Conservation (phyloP, 192 early-diverging fungal species). For the Umbelopsis sp. region DNA sequence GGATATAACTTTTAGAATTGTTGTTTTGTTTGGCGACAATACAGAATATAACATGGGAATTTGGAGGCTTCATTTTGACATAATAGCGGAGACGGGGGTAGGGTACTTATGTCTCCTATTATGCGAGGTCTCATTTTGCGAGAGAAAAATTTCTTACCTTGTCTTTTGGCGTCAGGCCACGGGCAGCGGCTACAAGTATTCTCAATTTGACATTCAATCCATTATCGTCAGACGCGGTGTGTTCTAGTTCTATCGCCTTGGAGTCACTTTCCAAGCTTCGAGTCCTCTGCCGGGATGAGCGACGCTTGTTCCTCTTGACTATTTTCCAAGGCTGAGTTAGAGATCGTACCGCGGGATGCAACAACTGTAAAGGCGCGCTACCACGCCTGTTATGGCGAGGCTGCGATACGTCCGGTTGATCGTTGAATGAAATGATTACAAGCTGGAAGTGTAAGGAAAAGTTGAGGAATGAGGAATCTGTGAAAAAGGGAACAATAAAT, state of each 20-base stretch:
- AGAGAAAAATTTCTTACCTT: neutral
- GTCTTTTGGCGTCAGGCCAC: neutral
- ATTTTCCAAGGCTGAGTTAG: conserved; percentile 10
- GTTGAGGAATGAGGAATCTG: neutral
- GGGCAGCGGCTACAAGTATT: neutral
- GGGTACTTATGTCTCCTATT: too few species aligned
- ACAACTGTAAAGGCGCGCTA: neutral
- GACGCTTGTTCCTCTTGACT: neutral
- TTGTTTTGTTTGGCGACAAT: too few species aligned
- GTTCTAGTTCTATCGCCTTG: neutral
- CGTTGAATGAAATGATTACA: neutral
- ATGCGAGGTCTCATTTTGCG: too few species aligned
- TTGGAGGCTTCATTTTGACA: too few species aligned
- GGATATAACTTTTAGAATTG: too few species aligned
- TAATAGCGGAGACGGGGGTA: too few species aligned
- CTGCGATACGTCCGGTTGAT: neutral
- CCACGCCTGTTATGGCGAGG: neutral
- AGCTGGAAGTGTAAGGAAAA: too few species aligned
- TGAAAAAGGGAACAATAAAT: neutral
- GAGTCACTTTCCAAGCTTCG: neutral
- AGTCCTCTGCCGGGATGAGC: neutral
- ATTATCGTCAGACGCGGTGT: neutral
- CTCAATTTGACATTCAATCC: neutral
- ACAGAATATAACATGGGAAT: too few species aligned
- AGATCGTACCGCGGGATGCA: conserved; percentile 14